Evolutionary conservation across 1,284 basidiomycete genomes (phyloP).

Genomic region (Thelephora terrestris): DNA sequence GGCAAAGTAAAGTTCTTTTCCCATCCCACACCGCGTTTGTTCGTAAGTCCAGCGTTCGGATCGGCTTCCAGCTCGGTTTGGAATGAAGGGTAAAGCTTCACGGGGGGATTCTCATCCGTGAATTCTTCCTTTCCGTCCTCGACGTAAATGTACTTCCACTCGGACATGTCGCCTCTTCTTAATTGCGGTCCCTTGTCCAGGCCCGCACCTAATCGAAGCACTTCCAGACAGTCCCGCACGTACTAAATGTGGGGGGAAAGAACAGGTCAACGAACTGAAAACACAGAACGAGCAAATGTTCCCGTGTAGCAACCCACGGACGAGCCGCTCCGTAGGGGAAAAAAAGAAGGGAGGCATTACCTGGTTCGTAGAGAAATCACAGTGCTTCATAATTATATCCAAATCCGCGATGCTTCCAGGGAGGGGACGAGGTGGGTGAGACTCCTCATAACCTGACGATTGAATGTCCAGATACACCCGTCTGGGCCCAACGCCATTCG

Average conservation of each 20-base stretch:
- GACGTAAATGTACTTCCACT: conserved; percentile 58
- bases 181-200: conserved; percentile 51
- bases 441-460: conserved; percentile 41
- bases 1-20: conserved; percentile 28
- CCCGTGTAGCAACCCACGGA: not conserved
- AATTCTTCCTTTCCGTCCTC: conserved; percentile 39
- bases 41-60: conserved; percentile 29
- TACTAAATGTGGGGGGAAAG: conserved; percentile 35
- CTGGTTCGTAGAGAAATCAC: conserved; percentile 77
- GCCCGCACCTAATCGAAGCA: conserved; percentile 55
- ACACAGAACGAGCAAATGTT: conserved; percentile 7
- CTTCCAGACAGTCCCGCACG: conserved; percentile 70
- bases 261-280: conserved; percentile 1
- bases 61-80: conserved; percentile 22
- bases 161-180: conserved; percentile 45
- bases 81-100: conserved; percentile 14
- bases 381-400: conserved; percentile 81
- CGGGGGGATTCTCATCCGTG: conserved; percentile 19
- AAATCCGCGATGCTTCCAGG: conserved; percentile 78
- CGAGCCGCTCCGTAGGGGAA: not conserved
- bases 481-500: conserved; percentile 61
- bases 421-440: conserved; percentile 77
- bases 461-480: conserved; percentile 70
- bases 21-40: conserved; percentile 37
- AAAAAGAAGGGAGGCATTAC: conserved; percentile 29